Evolutionary conservation across 805 yeast species (phyloP), one percentile per base, ranked within the genome.

Genomic region (Pichia membranifaciens): DNA sequence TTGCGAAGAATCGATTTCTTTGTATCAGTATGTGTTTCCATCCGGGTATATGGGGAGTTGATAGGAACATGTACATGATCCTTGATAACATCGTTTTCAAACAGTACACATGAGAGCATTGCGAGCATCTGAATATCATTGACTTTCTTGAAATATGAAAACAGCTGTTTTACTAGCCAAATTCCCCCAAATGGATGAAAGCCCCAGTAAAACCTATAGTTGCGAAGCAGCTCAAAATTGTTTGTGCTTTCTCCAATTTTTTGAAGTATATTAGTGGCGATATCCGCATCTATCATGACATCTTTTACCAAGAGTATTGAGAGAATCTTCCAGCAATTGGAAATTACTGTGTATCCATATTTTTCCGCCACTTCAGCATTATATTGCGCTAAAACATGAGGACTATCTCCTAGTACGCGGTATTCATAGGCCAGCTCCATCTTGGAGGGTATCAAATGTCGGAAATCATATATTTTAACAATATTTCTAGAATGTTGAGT

Each of bases 101-200:
- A 72, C 48, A 86, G 65, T 4, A 87, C 72, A 64, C 96, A 87
- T 3, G 91, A 78, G 54, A 89, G 64, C 88, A 87, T 85, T 1
- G 95, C 96, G 21, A 90, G 68, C 96, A 91, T 87, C 62, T 91
- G 97, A 23, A 87, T 65, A 57, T 91, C 84, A 1, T 82, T 79
- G 37, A 71, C 58, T 31, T 57, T 65, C 55, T 83, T 93, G 59
- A 82, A 88, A 55, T 82, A 82, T 1, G 62, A 58, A 58, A 90
- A 70, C 35, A 88, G 68, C 50, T 79, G 77, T 22, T 72, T 72
- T 0, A 87, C 71, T 20, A 87, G 67, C 85, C 87, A 78, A 12
- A 72, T 55, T 35, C 80, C 73, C 1, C 95, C 96, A 60, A 83
- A 76, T 0, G 89, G 90, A 60, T 87, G 95, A 4, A 75, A 66